Evolutionary conservation across 2,329 filamentous ascomycete genomes (phyloP).

Genomic region (Incumbomyces lentus): DNA sequence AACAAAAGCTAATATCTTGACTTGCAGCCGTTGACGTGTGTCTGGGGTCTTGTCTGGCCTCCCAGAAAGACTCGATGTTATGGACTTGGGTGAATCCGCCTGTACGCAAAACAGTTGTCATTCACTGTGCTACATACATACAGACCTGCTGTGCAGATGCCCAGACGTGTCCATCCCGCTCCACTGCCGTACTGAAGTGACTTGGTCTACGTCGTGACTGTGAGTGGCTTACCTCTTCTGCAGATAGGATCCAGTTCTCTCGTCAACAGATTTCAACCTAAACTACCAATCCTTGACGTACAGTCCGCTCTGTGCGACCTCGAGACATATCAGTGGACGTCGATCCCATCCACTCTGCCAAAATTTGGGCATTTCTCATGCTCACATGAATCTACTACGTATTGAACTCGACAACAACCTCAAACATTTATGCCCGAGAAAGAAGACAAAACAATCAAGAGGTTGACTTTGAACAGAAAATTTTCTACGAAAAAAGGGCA

Average conservation of each 20-base stretch:
- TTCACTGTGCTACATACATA: neutral
- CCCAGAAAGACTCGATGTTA: no score
- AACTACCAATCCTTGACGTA: neutral
- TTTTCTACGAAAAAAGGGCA: no score
- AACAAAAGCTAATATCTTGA: constrained; percentile 1
- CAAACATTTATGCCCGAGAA: no score
- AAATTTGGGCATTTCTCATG: no score
- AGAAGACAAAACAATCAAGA: no score
- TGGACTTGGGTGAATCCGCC: no score
- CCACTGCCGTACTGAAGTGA: neutral
- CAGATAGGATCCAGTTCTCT: constrained; percentile 3
- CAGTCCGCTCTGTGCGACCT: neutral
- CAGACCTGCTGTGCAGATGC: neutral
- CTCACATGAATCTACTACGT: no score
- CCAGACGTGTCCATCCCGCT: constrained; percentile 1
- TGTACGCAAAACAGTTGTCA: neutral
- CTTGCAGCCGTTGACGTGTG: neutral
- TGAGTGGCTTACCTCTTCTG: constrained; percentile 4
- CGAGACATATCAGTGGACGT: constrained; percentile 4
- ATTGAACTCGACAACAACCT: no score
- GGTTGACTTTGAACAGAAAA: no score
- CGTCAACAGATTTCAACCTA: constrained; percentile 15
- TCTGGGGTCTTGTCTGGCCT: no score
- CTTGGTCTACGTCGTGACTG: neutral
- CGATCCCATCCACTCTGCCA: neutral